A percentile compares a stretch with the other conserved stretches of the same genome.
phyloP scores from a whole-genome alignment of 2,329 filamentous ascomycete species.

The Eutypella sp. region DNA sequence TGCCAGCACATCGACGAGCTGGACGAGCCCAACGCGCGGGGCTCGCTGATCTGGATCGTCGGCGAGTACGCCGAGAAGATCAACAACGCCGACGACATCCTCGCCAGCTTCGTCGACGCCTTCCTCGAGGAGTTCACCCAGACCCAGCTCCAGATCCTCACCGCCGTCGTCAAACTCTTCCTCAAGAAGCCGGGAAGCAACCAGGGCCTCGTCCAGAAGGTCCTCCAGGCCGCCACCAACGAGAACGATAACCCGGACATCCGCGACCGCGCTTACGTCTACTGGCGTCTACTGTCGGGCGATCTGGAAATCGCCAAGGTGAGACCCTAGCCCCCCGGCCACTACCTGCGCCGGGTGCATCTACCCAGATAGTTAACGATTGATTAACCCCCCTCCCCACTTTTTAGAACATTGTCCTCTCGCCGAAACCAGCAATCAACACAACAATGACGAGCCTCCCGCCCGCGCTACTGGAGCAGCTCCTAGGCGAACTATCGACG shows the following conservation, averaged over 20 bases:
- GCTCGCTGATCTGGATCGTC: constrained; percentile 95
- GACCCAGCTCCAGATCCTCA: constrained; percentile 97
- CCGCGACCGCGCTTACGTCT: constrained; percentile 92
- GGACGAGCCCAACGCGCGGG: constrained; percentile 87
- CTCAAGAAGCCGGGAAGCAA: constrained; percentile 92
- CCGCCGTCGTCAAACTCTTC: constrained; percentile 95
- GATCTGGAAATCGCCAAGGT: constrained; percentile 88
- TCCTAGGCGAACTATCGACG: constrained; percentile 89
- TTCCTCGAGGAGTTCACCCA: constrained; percentile 97
- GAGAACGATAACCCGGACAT: constrained; percentile 98
- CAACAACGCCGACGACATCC: constrained; percentile 92
- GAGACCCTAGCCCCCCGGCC: too few species aligned
- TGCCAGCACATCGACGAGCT: constrained; percentile 96
- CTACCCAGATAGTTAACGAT: background rate
- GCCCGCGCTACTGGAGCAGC: constrained; percentile 74
- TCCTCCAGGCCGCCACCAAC: constrained; percentile 84
- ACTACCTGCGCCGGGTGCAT: too few species aligned
- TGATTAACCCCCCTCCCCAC: constrained; percentile 17
- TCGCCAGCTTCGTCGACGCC: constrained; percentile 84
- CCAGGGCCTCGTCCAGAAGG: constrained; percentile 87
- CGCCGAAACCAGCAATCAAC: constrained; percentile 88
- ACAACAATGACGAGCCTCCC: constrained; percentile 91
- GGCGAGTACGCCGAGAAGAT: constrained; percentile 99
- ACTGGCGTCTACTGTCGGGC: constrained; percentile 93
- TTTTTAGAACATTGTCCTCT: constrained; percentile 73